A percentile compares a stretch with the other conserved stretches of the same genome.
phyloP scores from a whole-genome alignment of 2,329 filamentous ascomycete species.

The Apiospora arundinis region DNA sequence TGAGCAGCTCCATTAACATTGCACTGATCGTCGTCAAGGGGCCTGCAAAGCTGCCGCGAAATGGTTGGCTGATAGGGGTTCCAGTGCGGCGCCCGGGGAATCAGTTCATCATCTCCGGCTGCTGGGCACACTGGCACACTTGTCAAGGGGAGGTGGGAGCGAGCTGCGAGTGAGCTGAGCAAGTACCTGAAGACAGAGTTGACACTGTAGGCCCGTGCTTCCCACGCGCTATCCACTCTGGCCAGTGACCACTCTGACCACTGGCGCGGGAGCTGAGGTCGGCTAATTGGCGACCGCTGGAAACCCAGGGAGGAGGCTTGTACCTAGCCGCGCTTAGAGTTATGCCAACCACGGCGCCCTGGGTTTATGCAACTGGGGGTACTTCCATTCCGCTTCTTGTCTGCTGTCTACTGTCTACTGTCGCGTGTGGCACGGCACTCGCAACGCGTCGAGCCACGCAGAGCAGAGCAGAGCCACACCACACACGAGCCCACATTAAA shows the following conservation, averaged over 20 bases:
- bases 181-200: background rate
- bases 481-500: too few relatives aligned
- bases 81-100: conserved; percentile 9
- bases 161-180: background rate
- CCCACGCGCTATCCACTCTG: too few relatives aligned
- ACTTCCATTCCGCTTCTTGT: background rate
- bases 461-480: too few relatives aligned
- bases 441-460: background rate
- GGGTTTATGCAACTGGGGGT: background rate
- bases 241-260: too few relatives aligned
- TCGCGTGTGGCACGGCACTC: too few relatives aligned
- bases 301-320: background rate
- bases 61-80: background rate
- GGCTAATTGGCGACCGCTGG: background rate
- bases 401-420: background rate
- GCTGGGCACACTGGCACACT: background rate
- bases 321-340: background rate
- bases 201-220: background rate
- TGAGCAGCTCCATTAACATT: background rate
- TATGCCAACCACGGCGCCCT: background rate
- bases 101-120: conserved; percentile 7
- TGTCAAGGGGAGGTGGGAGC: background rate
- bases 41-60: background rate
- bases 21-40: conserved; percentile 4
- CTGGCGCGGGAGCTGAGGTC: background rate